A percentile compares a stretch with the other conserved stretches of the same genome.
Conservation (phyloP, 2,329 filamentous ascomycete species). For the Microthyrium microscopicum region DNA sequence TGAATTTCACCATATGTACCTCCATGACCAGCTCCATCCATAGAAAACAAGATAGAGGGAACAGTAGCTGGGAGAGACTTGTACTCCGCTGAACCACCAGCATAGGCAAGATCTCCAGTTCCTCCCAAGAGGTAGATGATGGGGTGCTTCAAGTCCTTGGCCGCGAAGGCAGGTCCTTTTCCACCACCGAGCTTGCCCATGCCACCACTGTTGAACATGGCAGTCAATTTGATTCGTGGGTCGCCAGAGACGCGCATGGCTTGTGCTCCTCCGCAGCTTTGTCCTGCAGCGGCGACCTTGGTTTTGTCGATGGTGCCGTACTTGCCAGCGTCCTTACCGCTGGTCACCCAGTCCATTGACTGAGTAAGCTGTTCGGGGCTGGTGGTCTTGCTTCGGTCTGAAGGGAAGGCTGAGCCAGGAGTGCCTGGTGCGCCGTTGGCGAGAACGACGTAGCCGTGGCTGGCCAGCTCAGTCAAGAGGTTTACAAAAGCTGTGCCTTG, state of each 20-base stretch:
- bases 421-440: conserved; percentile 3
- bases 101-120: conserved; percentile 1
- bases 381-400: neutral
- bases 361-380: conserved; percentile 4
- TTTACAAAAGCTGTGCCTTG: conserved; percentile 5
- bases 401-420: too few relatives aligned
- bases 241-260: conserved; percentile 4
- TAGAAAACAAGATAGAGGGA: conserved; percentile 2
- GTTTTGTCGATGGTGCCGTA: conserved; percentile 5
- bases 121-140: conserved; percentile 7
- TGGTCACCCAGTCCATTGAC: conserved; percentile 6
- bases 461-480: conserved; percentile 7
- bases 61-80: neutral
- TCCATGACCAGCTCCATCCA: conserved; percentile 1
- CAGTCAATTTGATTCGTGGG: conserved; percentile 4
- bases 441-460: conserved; percentile 4
- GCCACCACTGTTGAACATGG: conserved; percentile 8
- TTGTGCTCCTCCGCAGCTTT: conserved; percentile 7
- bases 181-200: conserved; percentile 5
- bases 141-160: conserved; percentile 5
- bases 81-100: conserved; percentile 6
- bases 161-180: too few relatives aligned
- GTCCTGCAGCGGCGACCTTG: conserved; percentile 3
- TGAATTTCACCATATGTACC: conserved; percentile 6
- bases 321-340: conserved; percentile 2